Percentiles rank a stretch among this genome's conserved stretches.
Evolutionary conservation across 305 asterid genomes (phyloP).

Genomic region (Plantago lanceolata): DNA sequence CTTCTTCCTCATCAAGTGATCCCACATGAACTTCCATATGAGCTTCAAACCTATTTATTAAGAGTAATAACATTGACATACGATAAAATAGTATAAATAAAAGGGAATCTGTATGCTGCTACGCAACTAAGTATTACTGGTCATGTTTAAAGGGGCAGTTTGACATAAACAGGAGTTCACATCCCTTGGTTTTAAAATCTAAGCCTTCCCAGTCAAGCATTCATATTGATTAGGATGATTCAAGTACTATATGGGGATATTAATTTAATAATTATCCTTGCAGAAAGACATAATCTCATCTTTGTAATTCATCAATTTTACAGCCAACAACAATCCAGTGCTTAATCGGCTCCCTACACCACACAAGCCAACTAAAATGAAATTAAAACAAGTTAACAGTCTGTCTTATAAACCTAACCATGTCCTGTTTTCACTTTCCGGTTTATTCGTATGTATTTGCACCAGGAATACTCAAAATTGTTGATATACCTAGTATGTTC

Average conservation of each 20-base stretch:
- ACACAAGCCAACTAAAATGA: too few species aligned
- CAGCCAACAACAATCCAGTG: not conserved
- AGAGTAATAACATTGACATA: constrained; percentile 20
- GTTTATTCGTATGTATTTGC: too few species aligned
- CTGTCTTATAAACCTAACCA: too few species aligned
- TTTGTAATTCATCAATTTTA: not conserved
- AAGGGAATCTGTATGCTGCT: not conserved
- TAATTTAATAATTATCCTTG: not conserved
- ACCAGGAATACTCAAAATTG: too few species aligned
- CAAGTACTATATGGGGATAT: not conserved
- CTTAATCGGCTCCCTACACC: too few species aligned
- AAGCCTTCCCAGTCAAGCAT: not conserved
- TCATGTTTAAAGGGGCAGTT: not conserved
- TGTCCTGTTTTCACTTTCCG: too few species aligned
- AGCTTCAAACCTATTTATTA: constrained; percentile 81
- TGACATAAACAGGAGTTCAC: not conserved
- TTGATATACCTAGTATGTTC: too few species aligned
- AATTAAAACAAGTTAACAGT: too few species aligned
- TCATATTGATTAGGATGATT: not conserved
- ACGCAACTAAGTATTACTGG: not conserved
- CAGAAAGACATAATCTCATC: not conserved
- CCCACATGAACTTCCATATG: constrained; percentile 99
- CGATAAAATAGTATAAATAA: not conserved
- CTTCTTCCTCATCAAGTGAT: constrained; percentile 97
- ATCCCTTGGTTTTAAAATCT: not conserved